These are phyloP conservation scores for Volutella citrinella DNA, from an alignment of 2,329 filamentous ascomycete species.

Conservation along the genomic window DNA sequence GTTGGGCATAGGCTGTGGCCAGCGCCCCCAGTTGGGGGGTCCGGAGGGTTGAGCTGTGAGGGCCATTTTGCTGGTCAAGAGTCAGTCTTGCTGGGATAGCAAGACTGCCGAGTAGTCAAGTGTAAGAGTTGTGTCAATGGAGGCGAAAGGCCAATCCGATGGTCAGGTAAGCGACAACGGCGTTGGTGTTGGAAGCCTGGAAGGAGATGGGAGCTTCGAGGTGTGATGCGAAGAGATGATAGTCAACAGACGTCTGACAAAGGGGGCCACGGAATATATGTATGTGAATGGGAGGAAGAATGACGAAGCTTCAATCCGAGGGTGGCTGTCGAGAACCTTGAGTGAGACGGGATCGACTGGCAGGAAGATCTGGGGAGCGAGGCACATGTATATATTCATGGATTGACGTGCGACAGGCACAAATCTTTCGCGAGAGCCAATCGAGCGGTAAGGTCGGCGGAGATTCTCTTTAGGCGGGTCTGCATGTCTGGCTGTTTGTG, in stretches of 20 bases:
- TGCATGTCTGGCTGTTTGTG: conserved; percentile 19
- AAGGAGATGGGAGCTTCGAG: conserved; percentile 6
- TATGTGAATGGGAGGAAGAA: conserved; percentile 16
- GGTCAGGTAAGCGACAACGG: too few species aligned
- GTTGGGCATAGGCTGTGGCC: conserved; percentile 46
- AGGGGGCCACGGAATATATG: too few species aligned
- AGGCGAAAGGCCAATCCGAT: conserved; percentile 3
- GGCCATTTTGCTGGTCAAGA: conserved; percentile 37
- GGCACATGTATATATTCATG: conserved; percentile 25
- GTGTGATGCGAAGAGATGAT: conserved; percentile 7
- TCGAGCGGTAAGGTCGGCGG: conserved; percentile 29
- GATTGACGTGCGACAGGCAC: conserved; percentile 28
- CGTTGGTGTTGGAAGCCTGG: conserved; percentile 9
- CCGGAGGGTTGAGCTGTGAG: conserved; percentile 44
- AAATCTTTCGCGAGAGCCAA: conserved; percentile 28
- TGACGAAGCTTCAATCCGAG: conserved; percentile 10
- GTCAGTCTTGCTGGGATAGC: conserved; percentile 22
- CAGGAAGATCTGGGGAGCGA: conserved; percentile 23
- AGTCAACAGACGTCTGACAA: too few species aligned
- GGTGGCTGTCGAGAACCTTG: conserved; percentile 20
- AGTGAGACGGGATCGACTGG: conserved; percentile 20
- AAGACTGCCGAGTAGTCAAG: conserved; percentile 19
- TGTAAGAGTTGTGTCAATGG: conserved; percentile 5
- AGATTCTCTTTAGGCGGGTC: conserved; percentile 25
- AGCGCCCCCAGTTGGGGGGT: conserved; percentile 52